Percentiles rank a stretch among this genome's conserved stretches.
Evolutionary conservation across 2,329 filamentous ascomycete genomes (phyloP).

Genomic region (Fusarium tupiense): DNA sequence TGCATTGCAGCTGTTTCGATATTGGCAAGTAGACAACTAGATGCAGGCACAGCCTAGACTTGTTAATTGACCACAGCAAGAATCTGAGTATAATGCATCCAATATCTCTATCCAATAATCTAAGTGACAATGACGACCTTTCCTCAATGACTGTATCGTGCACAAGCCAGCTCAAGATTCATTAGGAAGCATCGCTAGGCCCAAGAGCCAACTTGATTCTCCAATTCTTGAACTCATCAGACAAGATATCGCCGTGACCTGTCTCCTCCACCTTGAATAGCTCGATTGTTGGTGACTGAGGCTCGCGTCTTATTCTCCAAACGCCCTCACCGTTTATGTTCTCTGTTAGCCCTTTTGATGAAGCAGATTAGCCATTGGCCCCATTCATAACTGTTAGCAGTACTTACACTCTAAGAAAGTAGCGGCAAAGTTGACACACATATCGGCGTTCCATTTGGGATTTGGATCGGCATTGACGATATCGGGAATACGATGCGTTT

Average conservation of each 20-base stretch:
- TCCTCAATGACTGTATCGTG: not conserved
- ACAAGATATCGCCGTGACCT: constrained; percentile 80
- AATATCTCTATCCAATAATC: not conserved
- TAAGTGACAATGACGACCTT: not conserved
- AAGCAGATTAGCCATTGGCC: constrained; percentile 2
- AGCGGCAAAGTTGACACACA: constrained; percentile 90
- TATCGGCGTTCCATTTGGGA: constrained; percentile 86
- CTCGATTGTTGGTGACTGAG: constrained; percentile 73
- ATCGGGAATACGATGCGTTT: constrained; percentile 81
- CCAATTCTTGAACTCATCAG: constrained; percentile 82
- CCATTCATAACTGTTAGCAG: not conserved
- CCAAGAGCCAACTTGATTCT: constrained; percentile 63
- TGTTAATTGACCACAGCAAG: not conserved
- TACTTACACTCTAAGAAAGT: constrained; percentile 79
- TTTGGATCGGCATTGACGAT: constrained; percentile 74
- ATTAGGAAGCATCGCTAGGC: constrained; percentile 33
- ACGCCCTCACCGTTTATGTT: constrained; percentile 76
- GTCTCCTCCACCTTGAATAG: constrained; percentile 75
- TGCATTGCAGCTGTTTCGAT: constrained; percentile 2
- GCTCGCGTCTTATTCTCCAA: constrained; percentile 78
- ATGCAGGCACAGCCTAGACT: constrained; percentile 22
- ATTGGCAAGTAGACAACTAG: constrained; percentile 21
- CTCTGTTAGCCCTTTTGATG: constrained; percentile 66
- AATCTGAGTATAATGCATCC: not conserved
- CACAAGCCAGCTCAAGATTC: not conserved